A percentile compares a stretch with the other conserved stretches of the same genome.
phyloP scores from a whole-genome alignment of 2,329 filamentous ascomycete genomes.

The Cyanodermella asteris region DNA sequence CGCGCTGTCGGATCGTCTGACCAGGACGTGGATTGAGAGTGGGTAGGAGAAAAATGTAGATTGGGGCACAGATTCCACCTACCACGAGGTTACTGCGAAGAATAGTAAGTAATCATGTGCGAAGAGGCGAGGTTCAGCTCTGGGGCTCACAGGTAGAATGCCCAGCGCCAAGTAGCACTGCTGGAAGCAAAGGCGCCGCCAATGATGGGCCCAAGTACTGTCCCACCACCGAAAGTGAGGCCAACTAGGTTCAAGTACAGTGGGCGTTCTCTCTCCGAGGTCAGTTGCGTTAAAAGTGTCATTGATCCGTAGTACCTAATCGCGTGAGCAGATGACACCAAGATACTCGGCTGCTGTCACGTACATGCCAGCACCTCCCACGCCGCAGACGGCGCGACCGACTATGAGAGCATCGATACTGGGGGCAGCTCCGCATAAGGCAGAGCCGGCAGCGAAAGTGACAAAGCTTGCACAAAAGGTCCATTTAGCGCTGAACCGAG shows the following conservation, averaged over 20 bases:
- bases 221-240: slow-evolving; percentile 5
- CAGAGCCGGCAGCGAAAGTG: slow-evolving; percentile 8
- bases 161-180: slow-evolving; percentile 7
- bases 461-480: too few species aligned
- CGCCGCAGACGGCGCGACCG: slow-evolving; percentile 16
- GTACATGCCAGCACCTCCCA: slow-evolving; percentile 12
- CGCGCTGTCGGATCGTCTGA: background rate
- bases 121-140: background rate
- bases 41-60: slow-evolving; percentile 3
- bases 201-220: slow-evolving; percentile 6
- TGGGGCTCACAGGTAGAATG: slow-evolving; percentile 8
- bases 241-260: slow-evolving; percentile 6
- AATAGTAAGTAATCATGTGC: background rate
- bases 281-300: slow-evolving; percentile 6
- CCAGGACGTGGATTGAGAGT: background rate
- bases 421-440: slow-evolving; percentile 19
- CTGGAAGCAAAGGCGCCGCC: slow-evolving; percentile 6
- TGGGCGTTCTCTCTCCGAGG: slow-evolving; percentile 4
- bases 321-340: too few species aligned
- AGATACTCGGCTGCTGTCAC: slow-evolving; percentile 8
- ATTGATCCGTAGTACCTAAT: slow-evolving; percentile 3
- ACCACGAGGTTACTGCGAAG: slow-evolving; percentile 1
- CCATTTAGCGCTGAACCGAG: too few species aligned
- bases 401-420: slow-evolving; percentile 25
- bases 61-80: slow-evolving; percentile 1